Conservation (phyloP, 257 asterid species). For the Buddleja alternifolia region DNA sequence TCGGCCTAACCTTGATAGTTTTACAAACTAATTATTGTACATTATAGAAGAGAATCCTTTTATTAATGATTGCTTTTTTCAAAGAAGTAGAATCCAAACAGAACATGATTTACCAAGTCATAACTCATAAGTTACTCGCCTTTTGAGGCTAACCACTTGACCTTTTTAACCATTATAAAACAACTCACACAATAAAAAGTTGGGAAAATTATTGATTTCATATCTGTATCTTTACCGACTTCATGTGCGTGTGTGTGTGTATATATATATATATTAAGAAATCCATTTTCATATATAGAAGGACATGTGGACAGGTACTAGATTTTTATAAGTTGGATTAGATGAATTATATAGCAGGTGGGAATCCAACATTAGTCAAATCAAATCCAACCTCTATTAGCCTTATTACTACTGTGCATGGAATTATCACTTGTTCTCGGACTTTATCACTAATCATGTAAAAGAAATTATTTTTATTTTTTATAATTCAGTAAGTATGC, state of each 20-base stretch:
- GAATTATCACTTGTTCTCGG: background rate
- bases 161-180: constrained; percentile 16
- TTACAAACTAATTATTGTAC: no score
- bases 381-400: constrained; percentile 43
- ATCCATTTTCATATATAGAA: constrained; percentile 2
- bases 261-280: constrained; percentile 10
- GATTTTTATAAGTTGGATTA: constrained; percentile 44
- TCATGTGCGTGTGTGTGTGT: no score
- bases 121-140: background rate
- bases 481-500: no score
- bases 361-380: constrained; percentile 46
- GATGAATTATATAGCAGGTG: constrained; percentile 42
- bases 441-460: background rate
- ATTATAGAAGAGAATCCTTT: background rate
- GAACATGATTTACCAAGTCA: background rate
- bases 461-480: no score
- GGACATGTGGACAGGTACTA: constrained; percentile 26
- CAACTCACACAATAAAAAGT: constrained; percentile 28
- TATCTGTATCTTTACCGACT: constrained; percentile 31
- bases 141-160: constrained; percentile 34
- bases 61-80: no score
- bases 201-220: constrained; percentile 11
- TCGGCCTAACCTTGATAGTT: no score
- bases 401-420: background rate
- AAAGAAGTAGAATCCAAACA: background rate